Conservation (phyloP, 805 yeast species). For the Grigorovia yakushimaensis region DNA sequence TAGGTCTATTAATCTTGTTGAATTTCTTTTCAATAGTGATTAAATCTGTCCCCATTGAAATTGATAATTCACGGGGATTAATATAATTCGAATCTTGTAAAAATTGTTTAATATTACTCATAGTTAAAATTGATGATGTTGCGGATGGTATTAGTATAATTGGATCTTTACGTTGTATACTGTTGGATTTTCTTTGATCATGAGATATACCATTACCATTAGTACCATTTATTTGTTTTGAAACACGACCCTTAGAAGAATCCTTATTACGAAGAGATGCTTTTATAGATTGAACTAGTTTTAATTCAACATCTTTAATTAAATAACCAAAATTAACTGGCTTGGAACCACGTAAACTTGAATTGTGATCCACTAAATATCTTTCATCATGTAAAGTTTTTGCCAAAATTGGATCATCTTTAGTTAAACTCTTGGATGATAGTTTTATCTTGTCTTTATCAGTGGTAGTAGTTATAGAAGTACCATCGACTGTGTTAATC, state of each 20-base stretch:
- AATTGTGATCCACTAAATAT: conserved; percentile 47
- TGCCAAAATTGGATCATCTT: conserved; percentile 27
- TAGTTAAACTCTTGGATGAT: not conserved
- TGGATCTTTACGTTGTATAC: conserved; percentile 40
- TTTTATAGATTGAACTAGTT: conserved; percentile 44
- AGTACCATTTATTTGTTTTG: conserved; percentile 9
- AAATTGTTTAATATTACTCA: conserved; percentile 56
- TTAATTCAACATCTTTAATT: conserved; percentile 54
- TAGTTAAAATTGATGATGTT: conserved; percentile 59
- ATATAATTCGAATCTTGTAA: conserved; percentile 63
- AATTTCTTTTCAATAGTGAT: conserved; percentile 26
- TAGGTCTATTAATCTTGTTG: conserved; percentile 23
- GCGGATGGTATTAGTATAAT: conserved; percentile 72
- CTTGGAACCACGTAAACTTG: conserved; percentile 56
- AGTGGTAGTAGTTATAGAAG: too few species aligned
- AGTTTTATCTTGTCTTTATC: too few species aligned
- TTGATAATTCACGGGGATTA: conserved; percentile 37
- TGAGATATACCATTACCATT: conserved; percentile 2
- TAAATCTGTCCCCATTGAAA: conserved; percentile 23
- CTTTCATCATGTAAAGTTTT: conserved; percentile 33
- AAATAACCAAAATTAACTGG: conserved; percentile 58
- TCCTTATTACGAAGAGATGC: conserved; percentile 19
- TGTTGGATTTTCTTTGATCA: not conserved
- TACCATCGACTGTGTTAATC: too few species aligned
- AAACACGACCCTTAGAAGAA: conserved; percentile 14